Evolutionary conservation across 371 early-diverging fungal species (phyloP), one percentile per base, ranked within the genome.

Genomic region (Amoeboradix gromovi): DNA sequence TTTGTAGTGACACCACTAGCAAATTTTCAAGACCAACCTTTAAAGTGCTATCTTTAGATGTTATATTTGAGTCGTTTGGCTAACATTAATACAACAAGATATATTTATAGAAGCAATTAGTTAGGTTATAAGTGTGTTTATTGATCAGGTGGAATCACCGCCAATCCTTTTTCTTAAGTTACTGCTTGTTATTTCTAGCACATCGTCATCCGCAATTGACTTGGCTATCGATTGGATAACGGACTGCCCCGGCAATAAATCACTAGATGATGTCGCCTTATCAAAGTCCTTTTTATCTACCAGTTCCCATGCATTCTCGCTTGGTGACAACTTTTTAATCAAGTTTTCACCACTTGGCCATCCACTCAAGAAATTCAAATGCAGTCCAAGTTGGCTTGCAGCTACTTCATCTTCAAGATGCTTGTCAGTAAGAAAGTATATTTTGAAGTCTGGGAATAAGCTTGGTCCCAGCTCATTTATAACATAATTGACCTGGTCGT

Each of bases 381-480:
- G 5, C 48, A 48, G 22, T 12, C 48, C 48, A 5, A 48, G 22
- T 48, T 48, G 48, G 48, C 22, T 48, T 48, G 5, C 22, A 48
- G 48, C 48, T 48, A 48, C 48, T 12, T 48, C 48, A 48, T 48
- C 48, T 48, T 48, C 48, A 12, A 48, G 48, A 12, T 5, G 12
- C 48, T 48, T 48, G 48, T 48, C 48, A 12, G 48, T 12, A 48
- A 48, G 48, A 22, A 48, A 48, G 22, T 48, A 48, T 12, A 48
- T 22, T 22, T 48, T 5, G 22, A 48, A 48, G 22, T 48, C 48
- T 48, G 48, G 48, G 22, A 48, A 48, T 48, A 48, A 48, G 5
- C 12, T 22, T 48, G 92, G 92, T 0, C 89, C 93, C 30, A 90
- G 82, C 66, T 90, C 90, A 65, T 87, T 85, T 70, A 94, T 86